Evolutionary conservation across 2,329 filamentous ascomycete species (phyloP).

Genomic region (Zymoseptoria ardabiliae): DNA sequence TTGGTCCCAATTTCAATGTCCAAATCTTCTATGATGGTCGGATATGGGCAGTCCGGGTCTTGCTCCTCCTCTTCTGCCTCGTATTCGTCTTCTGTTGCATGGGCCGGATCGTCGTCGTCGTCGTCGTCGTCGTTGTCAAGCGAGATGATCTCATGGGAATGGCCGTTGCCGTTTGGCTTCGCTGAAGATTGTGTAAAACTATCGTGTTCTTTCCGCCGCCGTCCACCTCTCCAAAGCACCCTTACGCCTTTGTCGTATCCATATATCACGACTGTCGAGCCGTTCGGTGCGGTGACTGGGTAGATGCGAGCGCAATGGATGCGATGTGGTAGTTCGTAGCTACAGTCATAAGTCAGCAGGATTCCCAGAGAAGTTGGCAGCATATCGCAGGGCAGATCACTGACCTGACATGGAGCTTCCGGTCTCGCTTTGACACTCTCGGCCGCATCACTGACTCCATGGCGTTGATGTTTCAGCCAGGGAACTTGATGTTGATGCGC

Average conservation of each 20-base stretch:
- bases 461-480: background rate
- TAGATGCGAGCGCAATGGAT: constrained; percentile 51
- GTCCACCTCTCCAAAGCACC: constrained; percentile 55
- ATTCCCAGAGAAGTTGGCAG: constrained; percentile 5
- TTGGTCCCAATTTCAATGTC: constrained; percentile 48
- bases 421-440: constrained; percentile 24
- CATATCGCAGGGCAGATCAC: background rate
- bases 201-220: constrained; percentile 15
- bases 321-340: constrained; percentile 55
- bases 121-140: constrained; percentile 52
- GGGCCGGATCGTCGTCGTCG: constrained; percentile 44
- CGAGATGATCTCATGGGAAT: constrained; percentile 44
- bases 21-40: constrained; percentile 47
- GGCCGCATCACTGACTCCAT: constrained; percentile 17
- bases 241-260: constrained; percentile 52
- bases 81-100: constrained; percentile 36
- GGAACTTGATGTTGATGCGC: background rate
- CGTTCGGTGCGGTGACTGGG: constrained; percentile 52
- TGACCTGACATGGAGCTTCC: constrained; percentile 29
- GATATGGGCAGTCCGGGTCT: constrained; percentile 50
- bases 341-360: constrained; percentile 24
- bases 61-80: constrained; percentile 51
- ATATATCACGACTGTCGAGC: constrained; percentile 55
- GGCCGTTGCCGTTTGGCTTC: constrained; percentile 10
- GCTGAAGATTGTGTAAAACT: background rate